Evolutionary conservation across 2,329 filamentous ascomycete genomes (phyloP).

Genomic region (Aspergillus ruber): DNA sequence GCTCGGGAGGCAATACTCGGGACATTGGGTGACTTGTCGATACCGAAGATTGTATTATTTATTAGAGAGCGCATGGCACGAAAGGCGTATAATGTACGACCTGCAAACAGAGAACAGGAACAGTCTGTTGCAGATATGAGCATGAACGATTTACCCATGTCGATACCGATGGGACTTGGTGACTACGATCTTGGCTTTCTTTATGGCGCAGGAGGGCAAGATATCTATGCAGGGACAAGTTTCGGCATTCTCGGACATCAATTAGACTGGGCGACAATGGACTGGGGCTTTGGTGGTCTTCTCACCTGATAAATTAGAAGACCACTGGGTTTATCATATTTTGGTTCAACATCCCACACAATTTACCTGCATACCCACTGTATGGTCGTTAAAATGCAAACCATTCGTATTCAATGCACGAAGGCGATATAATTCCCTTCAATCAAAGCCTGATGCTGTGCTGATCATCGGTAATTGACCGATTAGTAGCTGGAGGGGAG

Average conservation of each 20-base stretch:
- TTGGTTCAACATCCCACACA: too few relatives aligned
- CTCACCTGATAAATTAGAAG: too few relatives aligned
- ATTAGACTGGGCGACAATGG: background rate
- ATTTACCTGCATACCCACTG: too few relatives aligned
- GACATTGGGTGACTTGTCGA: slow-evolving; percentile 8
- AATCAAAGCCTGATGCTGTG: background rate
- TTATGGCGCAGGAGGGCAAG: background rate
- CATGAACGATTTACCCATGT: slow-evolving; percentile 1
- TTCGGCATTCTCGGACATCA: background rate
- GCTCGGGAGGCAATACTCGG: slow-evolving; percentile 16
- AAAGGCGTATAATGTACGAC: background rate
- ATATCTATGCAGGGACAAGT: background rate
- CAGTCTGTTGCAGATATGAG: background rate
- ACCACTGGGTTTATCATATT: too few relatives aligned
- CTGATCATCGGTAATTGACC: too few relatives aligned
- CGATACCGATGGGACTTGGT: slow-evolving; percentile 2
- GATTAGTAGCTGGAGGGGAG: too few relatives aligned
- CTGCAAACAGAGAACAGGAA: background rate
- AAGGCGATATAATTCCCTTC: too few relatives aligned
- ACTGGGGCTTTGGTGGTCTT: background rate
- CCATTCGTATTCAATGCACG: too few relatives aligned
- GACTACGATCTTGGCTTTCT: background rate
- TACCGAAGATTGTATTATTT: slow-evolving; percentile 24
- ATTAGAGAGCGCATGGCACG: slow-evolving; percentile 19
- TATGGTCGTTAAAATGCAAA: too few relatives aligned